phyloP scores from a whole-genome alignment of 2,329 filamentous ascomycete genomes.

The Cytospora leucostoma region DNA sequence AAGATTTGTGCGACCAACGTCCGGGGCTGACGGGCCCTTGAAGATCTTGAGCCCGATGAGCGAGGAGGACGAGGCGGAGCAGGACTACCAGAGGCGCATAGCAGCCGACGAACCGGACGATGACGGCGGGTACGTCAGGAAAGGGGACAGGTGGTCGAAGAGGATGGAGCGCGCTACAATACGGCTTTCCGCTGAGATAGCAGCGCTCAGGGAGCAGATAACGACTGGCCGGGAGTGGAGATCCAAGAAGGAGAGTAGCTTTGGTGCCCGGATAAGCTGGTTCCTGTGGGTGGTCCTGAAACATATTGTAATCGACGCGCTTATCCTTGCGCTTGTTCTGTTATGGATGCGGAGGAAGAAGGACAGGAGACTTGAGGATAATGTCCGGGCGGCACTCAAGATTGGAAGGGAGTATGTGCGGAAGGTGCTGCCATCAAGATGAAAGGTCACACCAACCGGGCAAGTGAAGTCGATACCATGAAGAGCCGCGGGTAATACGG shows the following conservation, averaged over 20 bases:
- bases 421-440: slow-evolving; percentile 60
- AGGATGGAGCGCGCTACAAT: slow-evolving; percentile 84
- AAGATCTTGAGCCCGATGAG: slow-evolving; percentile 83
- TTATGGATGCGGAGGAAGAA: slow-evolving; percentile 72
- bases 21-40: slow-evolving; percentile 58
- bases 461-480: background rate
- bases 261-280: slow-evolving; percentile 72
- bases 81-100: slow-evolving; percentile 51
- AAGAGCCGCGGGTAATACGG: background rate
- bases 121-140: slow-evolving; percentile 43
- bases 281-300: slow-evolving; percentile 68
- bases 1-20: slow-evolving; percentile 49
- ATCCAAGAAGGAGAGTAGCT: slow-evolving; percentile 62
- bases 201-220: slow-evolving; percentile 88
- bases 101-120: slow-evolving; percentile 43
- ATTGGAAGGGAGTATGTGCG: slow-evolving; percentile 60
- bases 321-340: slow-evolving; percentile 65
- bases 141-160: slow-evolving; percentile 68
- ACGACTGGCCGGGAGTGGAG: slow-evolving; percentile 73
- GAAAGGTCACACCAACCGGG: slow-evolving; percentile 33
- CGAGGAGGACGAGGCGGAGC: slow-evolving; percentile 72
- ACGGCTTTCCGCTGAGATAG: slow-evolving; percentile 88
- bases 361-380: slow-evolving; percentile 71
- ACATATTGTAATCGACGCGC: slow-evolving; percentile 72
- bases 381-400: slow-evolving; percentile 65